Percentiles rank a stretch among this genome's conserved stretches.
phyloP scores from a whole-genome alignment of 2,329 filamentous ascomycete genomes.

The Talaromyces sp. region DNA sequence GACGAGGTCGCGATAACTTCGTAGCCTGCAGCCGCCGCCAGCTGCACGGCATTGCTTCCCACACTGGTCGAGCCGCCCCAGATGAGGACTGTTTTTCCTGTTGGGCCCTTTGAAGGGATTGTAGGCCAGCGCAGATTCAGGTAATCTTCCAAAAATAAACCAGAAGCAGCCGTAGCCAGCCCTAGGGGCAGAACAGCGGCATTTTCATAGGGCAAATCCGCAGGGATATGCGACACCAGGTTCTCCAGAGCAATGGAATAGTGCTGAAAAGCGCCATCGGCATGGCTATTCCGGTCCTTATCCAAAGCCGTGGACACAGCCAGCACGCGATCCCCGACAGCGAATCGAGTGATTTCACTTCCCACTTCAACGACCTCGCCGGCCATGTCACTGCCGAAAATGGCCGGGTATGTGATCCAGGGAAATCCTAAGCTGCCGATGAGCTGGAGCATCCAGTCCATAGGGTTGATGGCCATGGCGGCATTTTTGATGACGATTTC shows the following conservation, averaged over 20 bases:
- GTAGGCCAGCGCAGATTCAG: slow-evolving; percentile 14
- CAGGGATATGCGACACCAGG: slow-evolving; percentile 16
- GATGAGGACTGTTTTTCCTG: slow-evolving; percentile 35
- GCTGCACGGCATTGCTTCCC: slow-evolving; percentile 37
- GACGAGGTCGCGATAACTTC: slow-evolving; percentile 32
- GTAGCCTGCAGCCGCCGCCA: slow-evolving; percentile 33
- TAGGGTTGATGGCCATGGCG: slow-evolving; percentile 20
- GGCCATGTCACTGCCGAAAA: slow-evolving; percentile 22
- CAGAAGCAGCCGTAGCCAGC: slow-evolving; percentile 18
- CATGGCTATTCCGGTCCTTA: slow-evolving; percentile 5
- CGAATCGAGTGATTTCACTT: slow-evolving; percentile 17
- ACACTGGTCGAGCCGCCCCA: slow-evolving; percentile 48
- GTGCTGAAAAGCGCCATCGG: slow-evolving; percentile 21
- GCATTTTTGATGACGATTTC: slow-evolving; percentile 17
- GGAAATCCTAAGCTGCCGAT: slow-evolving; percentile 3
- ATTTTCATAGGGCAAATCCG: slow-evolving; percentile 17
- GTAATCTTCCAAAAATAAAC: slow-evolving; percentile 19
- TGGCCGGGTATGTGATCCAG: slow-evolving; percentile 18
- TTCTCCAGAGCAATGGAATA: slow-evolving; percentile 15
- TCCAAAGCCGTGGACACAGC: slow-evolving; percentile 14
- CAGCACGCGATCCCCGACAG: slow-evolving; percentile 20
- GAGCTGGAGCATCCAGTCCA: slow-evolving; percentile 30
- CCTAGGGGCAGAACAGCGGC: slow-evolving; percentile 22
- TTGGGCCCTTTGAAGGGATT: slow-evolving; percentile 8
- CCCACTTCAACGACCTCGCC: slow-evolving; percentile 24